phyloP scores from a whole-genome alignment of 2,329 filamentous ascomycete genomes.

The Cladobotryum protrusum region DNA sequence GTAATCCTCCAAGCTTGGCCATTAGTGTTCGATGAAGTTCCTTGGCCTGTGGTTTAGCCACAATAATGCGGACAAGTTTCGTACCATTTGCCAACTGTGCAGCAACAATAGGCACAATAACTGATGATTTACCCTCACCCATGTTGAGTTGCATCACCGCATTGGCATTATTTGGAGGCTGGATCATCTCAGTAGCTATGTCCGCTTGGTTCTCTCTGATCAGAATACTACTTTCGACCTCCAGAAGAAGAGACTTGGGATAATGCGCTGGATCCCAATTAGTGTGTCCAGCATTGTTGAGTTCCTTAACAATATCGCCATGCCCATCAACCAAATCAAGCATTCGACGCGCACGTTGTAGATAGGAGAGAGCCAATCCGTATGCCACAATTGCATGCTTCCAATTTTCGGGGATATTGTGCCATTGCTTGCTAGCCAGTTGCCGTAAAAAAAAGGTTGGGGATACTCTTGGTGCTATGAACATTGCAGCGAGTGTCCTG shows the following conservation, averaged over 20 bases:
- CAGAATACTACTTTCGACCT: slow-evolving; percentile 56
- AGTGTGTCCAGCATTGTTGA: slow-evolving; percentile 45
- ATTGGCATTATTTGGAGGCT: slow-evolving; percentile 34
- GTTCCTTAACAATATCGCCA: slow-evolving; percentile 34
- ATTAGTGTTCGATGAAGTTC: slow-evolving; percentile 43
- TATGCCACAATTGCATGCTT: slow-evolving; percentile 31
- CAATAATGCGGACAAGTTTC: slow-evolving; percentile 51
- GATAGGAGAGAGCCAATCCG: slow-evolving; percentile 31
- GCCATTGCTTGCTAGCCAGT: slow-evolving; percentile 18
- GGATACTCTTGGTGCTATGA: slow-evolving; percentile 22
- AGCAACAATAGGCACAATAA: slow-evolving; percentile 61
- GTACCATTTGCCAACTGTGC: slow-evolving; percentile 44
- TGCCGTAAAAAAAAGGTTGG: slow-evolving; percentile 30
- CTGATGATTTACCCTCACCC: slow-evolving; percentile 64
- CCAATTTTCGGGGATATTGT: slow-evolving; percentile 26
- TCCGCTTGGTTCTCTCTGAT: slow-evolving; percentile 54
- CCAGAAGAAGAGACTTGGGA: slow-evolving; percentile 58
- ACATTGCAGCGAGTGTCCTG: no score
- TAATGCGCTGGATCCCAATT: slow-evolving; percentile 47
- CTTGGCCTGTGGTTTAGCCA: slow-evolving; percentile 53
- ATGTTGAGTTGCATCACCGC: slow-evolving; percentile 62
- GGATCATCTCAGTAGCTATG: slow-evolving; percentile 52
- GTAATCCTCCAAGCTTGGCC: slow-evolving; percentile 44
- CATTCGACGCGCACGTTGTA: slow-evolving; percentile 39
- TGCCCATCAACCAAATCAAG: slow-evolving; percentile 18